Evolutionary conservation across 2,329 filamentous ascomycete genomes (phyloP).

Genomic region (Stagonosporopsis rhizophila): DNA sequence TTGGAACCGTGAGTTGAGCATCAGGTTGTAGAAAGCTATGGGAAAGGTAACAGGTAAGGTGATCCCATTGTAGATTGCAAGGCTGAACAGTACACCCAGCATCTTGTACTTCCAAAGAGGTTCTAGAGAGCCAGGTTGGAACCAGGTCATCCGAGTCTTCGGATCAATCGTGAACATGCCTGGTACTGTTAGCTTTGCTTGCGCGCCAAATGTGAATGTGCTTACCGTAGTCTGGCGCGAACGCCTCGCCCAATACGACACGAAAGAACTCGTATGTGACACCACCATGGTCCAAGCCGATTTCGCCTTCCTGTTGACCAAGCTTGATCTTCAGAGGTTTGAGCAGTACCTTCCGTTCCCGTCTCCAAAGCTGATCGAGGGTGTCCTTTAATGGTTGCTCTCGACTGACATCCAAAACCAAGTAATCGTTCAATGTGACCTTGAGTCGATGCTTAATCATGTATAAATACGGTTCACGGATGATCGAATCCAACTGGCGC

Average conservation of each 20-base stretch:
- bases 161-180: conserved; percentile 80
- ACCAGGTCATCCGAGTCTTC: conserved; percentile 83
- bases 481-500: conserved; percentile 32
- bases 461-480: conserved; percentile 33
- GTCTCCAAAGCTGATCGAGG: conserved; percentile 88
- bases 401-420: conserved; percentile 55
- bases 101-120: conserved; percentile 91
- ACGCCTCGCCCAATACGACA: conserved; percentile 77
- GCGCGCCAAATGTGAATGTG: not conserved
- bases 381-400: conserved; percentile 52
- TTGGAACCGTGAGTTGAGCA: conserved; percentile 73
- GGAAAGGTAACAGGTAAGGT: conserved; percentile 92
- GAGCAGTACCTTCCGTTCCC: conserved; percentile 80
- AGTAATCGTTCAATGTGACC: conserved; percentile 48
- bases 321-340: conserved; percentile 88
- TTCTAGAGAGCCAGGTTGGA: conserved; percentile 80
- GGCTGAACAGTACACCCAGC: conserved; percentile 82
- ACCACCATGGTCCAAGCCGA: conserved; percentile 91
- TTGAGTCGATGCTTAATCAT: conserved; percentile 44
- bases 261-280: conserved; percentile 98
- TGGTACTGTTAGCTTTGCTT: conserved; percentile 31
- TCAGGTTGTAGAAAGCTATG: conserved; percentile 78
- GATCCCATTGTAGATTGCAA: conserved; percentile 92
- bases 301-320: conserved; percentile 79
- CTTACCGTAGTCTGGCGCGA: conserved; percentile 76